Evolutionary conservation across 108 stramenopile species (phyloP).

Genomic region (Poteriospumella lacustris): DNA sequence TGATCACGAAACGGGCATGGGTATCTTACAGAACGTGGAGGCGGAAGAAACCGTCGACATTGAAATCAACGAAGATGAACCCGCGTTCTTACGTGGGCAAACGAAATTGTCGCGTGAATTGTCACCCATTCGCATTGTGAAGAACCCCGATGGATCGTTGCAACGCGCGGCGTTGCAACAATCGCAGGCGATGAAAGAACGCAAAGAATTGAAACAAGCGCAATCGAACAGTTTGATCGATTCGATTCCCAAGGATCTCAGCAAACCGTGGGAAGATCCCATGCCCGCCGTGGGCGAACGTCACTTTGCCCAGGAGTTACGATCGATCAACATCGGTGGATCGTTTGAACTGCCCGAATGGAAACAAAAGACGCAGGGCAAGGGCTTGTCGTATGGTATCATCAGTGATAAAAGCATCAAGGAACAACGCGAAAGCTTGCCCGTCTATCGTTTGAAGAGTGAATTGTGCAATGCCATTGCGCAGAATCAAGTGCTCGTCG

Average conservation of each 20-base stretch:
- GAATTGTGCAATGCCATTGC: slow-evolving; percentile 72
- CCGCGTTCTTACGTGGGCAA: slow-evolving; percentile 90
- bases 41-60: slow-evolving; percentile 92
- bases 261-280: slow-evolving; percentile 96
- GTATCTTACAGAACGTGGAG: slow-evolving; percentile 82
- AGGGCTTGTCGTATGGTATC: slow-evolving; percentile 83
- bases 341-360: slow-evolving; percentile 83
- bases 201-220: slow-evolving; percentile 86
- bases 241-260: slow-evolving; percentile 93
- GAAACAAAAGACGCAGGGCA: slow-evolving; percentile 92
- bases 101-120: slow-evolving; percentile 69
- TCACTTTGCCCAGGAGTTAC: slow-evolving; percentile 91
- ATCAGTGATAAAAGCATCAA: slow-evolving; percentile 81
- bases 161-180: slow-evolving; percentile 95
- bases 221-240: slow-evolving; percentile 91
- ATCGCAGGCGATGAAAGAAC: slow-evolving; percentile 79
- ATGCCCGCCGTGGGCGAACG: slow-evolving; percentile 90
- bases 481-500: slow-evolving; percentile 82
- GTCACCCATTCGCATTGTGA: slow-evolving; percentile 83
- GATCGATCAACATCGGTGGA: slow-evolving; percentile 80
- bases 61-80: slow-evolving; percentile 85
- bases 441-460: slow-evolving; percentile 74
- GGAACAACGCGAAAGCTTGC: slow-evolving; percentile 89
- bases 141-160: slow-evolving; percentile 93
- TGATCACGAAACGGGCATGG: slow-evolving; percentile 75